Base-by-base conservation (phyloP, 345 rosid genomes). In the Euclidium syriacum region DNA sequence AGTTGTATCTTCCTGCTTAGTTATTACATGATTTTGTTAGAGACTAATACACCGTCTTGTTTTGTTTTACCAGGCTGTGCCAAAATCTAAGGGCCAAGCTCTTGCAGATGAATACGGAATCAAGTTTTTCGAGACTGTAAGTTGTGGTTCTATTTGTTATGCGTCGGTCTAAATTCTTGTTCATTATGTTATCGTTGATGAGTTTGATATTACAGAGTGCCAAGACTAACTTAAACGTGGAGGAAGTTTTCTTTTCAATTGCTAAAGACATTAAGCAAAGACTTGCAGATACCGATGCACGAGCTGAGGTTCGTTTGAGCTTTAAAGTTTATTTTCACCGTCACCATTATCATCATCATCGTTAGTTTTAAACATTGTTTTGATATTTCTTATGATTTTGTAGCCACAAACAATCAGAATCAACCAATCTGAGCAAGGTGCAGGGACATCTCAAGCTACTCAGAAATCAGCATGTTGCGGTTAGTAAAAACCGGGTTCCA, bases 71-170 rank as follows among this genome's bases (percentile, higher is more conserved):
- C 72, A 94, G 99, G 97, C 95, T 70, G 95, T 94, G 43, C 99
- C 99, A 41, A 90, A 86, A 46, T 64, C 99, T 14, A 86, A 76
- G 82, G 99, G 99, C 57, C 95, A 90, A 76, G 99, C 99, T 18
- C 95, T 94, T 51, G 99, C 97, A 33, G 95, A 94, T 73, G 97
- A 94, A 73, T 87, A 90, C 40, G 96, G 97, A 60, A 87, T 94
- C 82, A 84, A 87, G 74, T 90, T 94, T 67, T 94, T 87, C 44
- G 99, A 94, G 79, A 94, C 96, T 64, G 99, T 87, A 81, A 36
- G 96, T 76, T 39, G n/a, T 64, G 29, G 58, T 41, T 70, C 23
- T 60, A 5, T 32, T 26, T 43, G 59, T 19, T 56, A 12, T 32
- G 23, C 3, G 22, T 60, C 8, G 24, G 43, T 65, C 12, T 7